Evolutionary conservation across 768 basidiomycete species (phyloP), one percentile per base, ranked within the genome.

Genomic region (Tricholoma sp.): DNA sequence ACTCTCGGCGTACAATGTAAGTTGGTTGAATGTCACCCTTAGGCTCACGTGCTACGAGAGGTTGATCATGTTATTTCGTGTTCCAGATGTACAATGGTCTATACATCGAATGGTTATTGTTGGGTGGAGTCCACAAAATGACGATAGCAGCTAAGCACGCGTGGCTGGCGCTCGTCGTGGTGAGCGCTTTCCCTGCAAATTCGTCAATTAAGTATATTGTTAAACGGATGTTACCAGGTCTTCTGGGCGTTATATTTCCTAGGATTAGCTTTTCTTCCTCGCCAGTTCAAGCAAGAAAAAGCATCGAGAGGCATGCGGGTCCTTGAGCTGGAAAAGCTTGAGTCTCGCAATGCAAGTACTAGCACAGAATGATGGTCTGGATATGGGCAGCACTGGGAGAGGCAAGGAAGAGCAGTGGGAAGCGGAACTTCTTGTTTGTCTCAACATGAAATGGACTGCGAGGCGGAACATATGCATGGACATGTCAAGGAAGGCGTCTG

Each of bases 1-100:
- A 1, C 67, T 85, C 18, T 80, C 82, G 2, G 77, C 76, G 31
- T 82, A 75, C 56, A 77, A 82, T 73, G 79, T 79, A 55, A 24
- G 24, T 24, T 24, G 24, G 2, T 44, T 39, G 24, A 42, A 36
- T 48, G 60, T 36, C n/a, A 45, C 29, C 32, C 44, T 42, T 31
- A 17, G 17, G 45, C 55, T 59, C 24, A 24, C 24, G 24, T 24
- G 4, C 24, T 10, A 33, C 48, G 37, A 17, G 34, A 3, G 45
- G 36, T 18, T 41, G 57, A n/a, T 47, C 39, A 2, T 24, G 1
- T 24, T 29, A n/a, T 51, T 36, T 20, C 31, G 24, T 24, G 4
- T 24, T 28, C 31, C 57, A 81, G 75, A 76, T 78, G 10, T 77
- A 80, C 61, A 76, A 74, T 37, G 82, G 81, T 1, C 53, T 84